Evolutionary conservation across 805 yeast genomes (phyloP).

Genomic region (Danielia oregonensis): DNA sequence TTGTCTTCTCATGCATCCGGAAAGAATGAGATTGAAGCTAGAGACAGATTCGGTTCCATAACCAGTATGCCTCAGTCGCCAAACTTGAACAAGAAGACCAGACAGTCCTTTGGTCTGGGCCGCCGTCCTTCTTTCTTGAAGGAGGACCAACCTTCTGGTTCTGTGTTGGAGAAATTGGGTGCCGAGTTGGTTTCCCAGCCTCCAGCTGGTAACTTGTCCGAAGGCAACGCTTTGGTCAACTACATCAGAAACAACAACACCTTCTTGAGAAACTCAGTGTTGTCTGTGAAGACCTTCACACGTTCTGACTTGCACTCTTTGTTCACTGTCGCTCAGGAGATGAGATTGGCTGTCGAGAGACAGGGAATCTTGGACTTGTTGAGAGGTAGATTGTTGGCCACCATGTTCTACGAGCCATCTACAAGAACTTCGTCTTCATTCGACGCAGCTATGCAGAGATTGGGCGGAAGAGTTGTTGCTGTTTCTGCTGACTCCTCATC

Average conservation of each 20-base stretch:
- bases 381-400: slow-evolving; percentile 86
- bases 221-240: slow-evolving; percentile 75
- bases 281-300: slow-evolving; percentile 82
- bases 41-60: slow-evolving; percentile 40
- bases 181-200: slow-evolving; percentile 72
- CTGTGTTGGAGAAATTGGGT: slow-evolving; percentile 47
- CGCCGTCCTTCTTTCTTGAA: slow-evolving; percentile 34
- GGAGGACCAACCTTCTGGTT: slow-evolving; percentile 31
- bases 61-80: slow-evolving; percentile 45
- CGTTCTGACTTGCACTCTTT: slow-evolving; percentile 88
- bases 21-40: slow-evolving; percentile 43
- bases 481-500: slow-evolving; percentile 86
- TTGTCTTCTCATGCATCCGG: slow-evolving; percentile 57
- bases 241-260: slow-evolving; percentile 82
- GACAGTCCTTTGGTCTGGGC: slow-evolving; percentile 30
- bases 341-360: slow-evolving; percentile 95
- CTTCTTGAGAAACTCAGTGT: slow-evolving; percentile 81
- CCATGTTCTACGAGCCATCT: slow-evolving; percentile 97
- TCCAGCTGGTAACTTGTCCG: slow-evolving; percentile 65
- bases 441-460: slow-evolving; percentile 99
- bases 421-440: slow-evolving; percentile 96
- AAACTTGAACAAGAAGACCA: slow-evolving; percentile 29
- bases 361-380: slow-evolving; percentile 89
- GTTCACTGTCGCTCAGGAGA: slow-evolving; percentile 96
- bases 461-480: slow-evolving; percentile 95